Evolutionary conservation across 163 green algal species (phyloP), one percentile per base, ranked within the genome.

Genomic region (Volvox carteri): DNA sequence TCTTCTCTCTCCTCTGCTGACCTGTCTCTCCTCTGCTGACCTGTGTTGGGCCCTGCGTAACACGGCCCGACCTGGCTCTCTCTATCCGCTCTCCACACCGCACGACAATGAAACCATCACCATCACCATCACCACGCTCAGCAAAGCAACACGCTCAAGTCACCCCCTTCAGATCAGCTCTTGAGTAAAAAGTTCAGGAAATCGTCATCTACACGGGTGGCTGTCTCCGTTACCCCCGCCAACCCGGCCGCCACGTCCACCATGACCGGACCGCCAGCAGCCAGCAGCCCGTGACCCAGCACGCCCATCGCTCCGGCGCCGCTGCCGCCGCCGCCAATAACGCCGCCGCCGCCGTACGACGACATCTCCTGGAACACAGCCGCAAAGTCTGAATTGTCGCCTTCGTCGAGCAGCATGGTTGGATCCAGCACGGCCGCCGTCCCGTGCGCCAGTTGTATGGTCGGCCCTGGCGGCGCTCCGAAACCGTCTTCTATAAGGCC

Each of bases 131-230:
- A n/a, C n/a, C n/a, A n/a, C n/a, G n/a, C n/a, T n/a, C n/a, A n/a
- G n/a, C n/a, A n/a, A n/a, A n/a, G n/a, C n/a, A n/a, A n/a, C n/a
- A n/a, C n/a, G n/a, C n/a, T n/a, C n/a, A n/a, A n/a, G n/a, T n/a
- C n/a, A n/a, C n/a, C n/a, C n/a, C n/a, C n/a, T n/a, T n/a, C n/a
- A n/a, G n/a, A n/a, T 87, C 81, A 88, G 35, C 25, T 74, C 54
- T 89, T 89, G 4, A 89, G 42, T 42, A 89, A 30, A 73, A 89
- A 84, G 42, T 35, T 84, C 50, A 89, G 68, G 42, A 89, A 89
- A 41, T 89, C 84, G n/a, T 89, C 84, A 19, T 89, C 84, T 18
- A 41, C 35, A 19, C 54, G 21, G 35, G 16, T n/a, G n/a, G n/a
- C 37, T 18, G 18, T 21, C 12, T 85, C 77, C 48, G 50, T 21